Base-by-base conservation (phyloP, 257 asterid genomes). In the Petunia axillaris region DNA sequence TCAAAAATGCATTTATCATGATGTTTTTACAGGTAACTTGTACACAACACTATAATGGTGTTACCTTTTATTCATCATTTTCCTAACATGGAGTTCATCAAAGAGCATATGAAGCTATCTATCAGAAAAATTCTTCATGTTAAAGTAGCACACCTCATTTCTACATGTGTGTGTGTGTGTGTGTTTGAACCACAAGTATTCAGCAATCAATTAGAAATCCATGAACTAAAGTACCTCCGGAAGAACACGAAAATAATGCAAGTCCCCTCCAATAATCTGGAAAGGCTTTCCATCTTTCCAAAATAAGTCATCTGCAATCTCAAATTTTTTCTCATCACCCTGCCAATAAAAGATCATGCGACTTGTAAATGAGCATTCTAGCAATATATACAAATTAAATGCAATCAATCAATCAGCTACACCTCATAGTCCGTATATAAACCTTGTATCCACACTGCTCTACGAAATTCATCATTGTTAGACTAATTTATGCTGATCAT, bases 181-280 rank as follows among this genome's bases (percentile, higher is more conserved):
- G n/a, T 46, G 41, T 48, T 11, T 48, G 35, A 0, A 2, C 44
- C 13, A 71, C 43, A 35, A 71, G 13, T 13, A 71, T 35, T 48
- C 0, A 71, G 41, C 11, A 46, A 71, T 48, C 35, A 11, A 35
- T 71, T 46, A n/a, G 54, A 48, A 71, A 35, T 6, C 57, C n/a
- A 71, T 11, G 25, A 25, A 46, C 43, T 1, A 60, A 82, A 16
- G 76, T 87, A 93, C 99, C 99, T 92, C 84, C 39, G 98, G 97
- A 90, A 88, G 93, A 81, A 92, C 95, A 57, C 98, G 90, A 81
- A 93, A 92, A 82, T 95, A 93, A 86, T 95, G 99, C 87, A 95
- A 84, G 87, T 95, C 98, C 4, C 99, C 99, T 60, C 99, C 99
- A 50, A 95, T 89, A 73, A 95, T 95, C 91, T 93, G 87, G 77